phyloP scores from a whole-genome alignment of 306 rosid genomes.

The Astragalus membranaceus region DNA sequence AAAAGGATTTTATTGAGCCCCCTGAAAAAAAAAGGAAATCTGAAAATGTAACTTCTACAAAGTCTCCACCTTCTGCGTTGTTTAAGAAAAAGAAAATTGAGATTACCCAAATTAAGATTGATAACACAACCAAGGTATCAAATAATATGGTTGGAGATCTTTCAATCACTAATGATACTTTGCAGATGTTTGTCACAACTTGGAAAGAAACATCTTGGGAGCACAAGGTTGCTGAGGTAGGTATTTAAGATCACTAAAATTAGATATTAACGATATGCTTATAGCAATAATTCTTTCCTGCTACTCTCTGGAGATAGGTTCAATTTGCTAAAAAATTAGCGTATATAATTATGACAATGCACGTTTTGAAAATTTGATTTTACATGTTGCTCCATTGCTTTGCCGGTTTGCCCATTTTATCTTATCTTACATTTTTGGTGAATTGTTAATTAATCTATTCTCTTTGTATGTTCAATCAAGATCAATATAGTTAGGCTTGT shows the following conservation, averaged over 20 bases:
- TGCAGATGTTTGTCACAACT: constrained; percentile 58
- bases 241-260: constrained; percentile 6
- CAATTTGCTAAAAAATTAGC: neutral
- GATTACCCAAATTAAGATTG: neutral
- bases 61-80: constrained; percentile 23
- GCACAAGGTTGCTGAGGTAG: constrained; percentile 47
- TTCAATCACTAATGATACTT: constrained; percentile 34
- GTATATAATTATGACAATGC: neutral
- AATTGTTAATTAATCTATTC: neutral
- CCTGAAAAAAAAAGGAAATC: constrained; percentile 36
- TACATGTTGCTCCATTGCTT: neutral
- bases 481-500: neutral
- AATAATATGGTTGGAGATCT: constrained; percentile 14
- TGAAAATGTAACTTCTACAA: constrained; percentile 12
- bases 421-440: neutral
- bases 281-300: neutral
- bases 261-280: neutral
- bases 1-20: constrained; percentile 24
- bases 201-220: constrained; percentile 76
- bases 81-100: constrained; percentile 28
- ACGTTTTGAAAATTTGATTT: neutral
- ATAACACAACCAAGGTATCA: constrained; percentile 10
- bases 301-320: neutral
- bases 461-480: neutral
- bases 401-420: neutral